These are phyloP conservation scores for Wickerhamiella parazyma DNA, from an alignment of 805 yeast genomes.

Conservation along the genomic window DNA sequence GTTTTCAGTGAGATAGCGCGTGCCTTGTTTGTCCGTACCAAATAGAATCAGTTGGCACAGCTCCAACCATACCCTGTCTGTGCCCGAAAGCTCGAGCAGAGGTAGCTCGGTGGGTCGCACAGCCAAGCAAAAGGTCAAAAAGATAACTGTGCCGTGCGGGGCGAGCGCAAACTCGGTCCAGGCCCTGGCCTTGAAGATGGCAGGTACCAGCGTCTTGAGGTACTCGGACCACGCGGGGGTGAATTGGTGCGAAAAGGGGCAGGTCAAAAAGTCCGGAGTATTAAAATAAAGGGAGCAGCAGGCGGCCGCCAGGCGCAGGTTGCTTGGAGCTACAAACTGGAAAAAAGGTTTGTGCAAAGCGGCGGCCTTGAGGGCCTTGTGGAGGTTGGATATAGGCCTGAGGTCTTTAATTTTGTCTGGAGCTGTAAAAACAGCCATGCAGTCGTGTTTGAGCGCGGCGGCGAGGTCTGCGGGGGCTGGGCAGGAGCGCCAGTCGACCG, in stretches of 20 bases:
- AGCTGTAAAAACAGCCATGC: no score
- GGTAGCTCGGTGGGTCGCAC: constrained; percentile 3
- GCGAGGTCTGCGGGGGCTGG: not conserved
- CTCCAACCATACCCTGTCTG: not conserved
- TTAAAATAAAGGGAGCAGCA: not conserved
- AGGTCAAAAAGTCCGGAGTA: not conserved
- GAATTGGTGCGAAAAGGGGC: constrained; percentile 3
- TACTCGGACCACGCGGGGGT: not conserved
- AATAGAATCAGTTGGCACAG: not conserved
- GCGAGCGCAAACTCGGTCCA: not conserved
- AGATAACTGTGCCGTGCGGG: not conserved
- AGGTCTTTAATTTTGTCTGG: no score
- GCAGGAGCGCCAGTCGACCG: not conserved
- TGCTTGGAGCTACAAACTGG: not conserved
- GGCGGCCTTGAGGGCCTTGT: no score
- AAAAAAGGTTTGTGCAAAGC: not conserved
- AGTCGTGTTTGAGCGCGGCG: no score
- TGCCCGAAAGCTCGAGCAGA: not conserved
- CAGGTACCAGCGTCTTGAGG: not conserved
- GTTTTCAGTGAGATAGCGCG: not conserved
- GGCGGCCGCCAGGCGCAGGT: not conserved
- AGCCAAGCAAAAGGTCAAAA: not conserved
- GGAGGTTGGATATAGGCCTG: no score
- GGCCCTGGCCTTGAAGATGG: not conserved
- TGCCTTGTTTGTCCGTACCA: not conserved